Conservation (phyloP, 495 filamentous ascomycete genomes). For the Aspergillus sclerotiicarbonarius region DNA sequence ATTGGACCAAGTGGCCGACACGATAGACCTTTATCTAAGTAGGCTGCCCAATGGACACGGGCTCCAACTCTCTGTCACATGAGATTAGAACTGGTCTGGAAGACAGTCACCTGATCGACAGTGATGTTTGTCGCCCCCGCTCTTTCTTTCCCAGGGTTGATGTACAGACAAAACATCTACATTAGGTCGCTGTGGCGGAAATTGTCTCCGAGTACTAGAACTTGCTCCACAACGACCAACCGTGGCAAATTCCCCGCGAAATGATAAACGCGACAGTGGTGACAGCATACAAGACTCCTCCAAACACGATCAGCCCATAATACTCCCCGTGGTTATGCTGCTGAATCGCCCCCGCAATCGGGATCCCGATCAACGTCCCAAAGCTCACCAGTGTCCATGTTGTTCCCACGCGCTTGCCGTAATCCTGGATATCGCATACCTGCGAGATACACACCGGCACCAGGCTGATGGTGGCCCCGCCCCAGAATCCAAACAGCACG, state of each 20-base stretch:
- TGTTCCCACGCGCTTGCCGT: neutral
- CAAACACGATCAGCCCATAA: neutral
- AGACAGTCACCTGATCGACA: too few relatives aligned
- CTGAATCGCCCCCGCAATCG: neutral
- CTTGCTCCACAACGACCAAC: neutral
- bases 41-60: too few relatives aligned
- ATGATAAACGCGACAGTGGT: neutral
- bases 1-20: too few relatives aligned
- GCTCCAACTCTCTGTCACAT: too few relatives aligned
- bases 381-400: neutral
- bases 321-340: neutral
- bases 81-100: too few relatives aligned
- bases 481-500: constrained; percentile 58
- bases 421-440: neutral
- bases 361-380: neutral
- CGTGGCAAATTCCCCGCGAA: neutral
- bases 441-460: neutral
- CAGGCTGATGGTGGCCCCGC: constrained; percentile 42
- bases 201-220: neutral
- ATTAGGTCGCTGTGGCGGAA: too few relatives aligned
- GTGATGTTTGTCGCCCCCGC: too few relatives aligned
- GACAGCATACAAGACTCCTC: neutral
- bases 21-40: too few relatives aligned
- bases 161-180: too few relatives aligned
- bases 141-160: too few relatives aligned